Evolutionary conservation across 1,284 basidiomycete species (phyloP).

Genomic region (Pseudozyma pruni): DNA sequence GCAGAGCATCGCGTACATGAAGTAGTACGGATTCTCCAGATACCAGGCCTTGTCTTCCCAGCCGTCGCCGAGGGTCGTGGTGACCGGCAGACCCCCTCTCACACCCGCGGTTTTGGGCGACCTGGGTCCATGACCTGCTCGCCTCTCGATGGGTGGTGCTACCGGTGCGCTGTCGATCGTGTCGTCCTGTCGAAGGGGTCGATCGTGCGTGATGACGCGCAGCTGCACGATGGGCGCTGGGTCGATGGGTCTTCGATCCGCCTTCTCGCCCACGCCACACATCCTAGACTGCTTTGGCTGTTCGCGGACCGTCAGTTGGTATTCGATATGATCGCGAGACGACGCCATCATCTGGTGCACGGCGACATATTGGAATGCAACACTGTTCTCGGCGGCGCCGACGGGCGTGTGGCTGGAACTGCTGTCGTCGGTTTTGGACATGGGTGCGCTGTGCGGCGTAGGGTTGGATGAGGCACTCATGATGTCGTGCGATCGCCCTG

Average conservation of each 20-base stretch:
- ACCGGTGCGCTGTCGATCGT: conserved; percentile 16
- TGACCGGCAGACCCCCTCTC: conserved; percentile 52
- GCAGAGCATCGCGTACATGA: conserved; percentile 66
- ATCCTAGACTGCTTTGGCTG: conserved; percentile 65
- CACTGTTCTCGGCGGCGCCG: conserved; percentile 29
- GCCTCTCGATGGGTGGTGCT: conserved; percentile 39
- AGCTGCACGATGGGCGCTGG: conserved; percentile 96
- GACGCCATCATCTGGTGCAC: conserved; percentile 55
- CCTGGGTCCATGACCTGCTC: conserved; percentile 31
- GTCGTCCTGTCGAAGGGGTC: conserved; percentile 29
- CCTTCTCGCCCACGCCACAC: conserved; percentile 74
- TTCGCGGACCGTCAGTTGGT: conserved; percentile 59
- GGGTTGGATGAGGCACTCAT: conserved; percentile 9
- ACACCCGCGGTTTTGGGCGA: conserved; percentile 34
- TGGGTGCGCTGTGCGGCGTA: conserved; percentile 7
- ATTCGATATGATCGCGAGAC: conserved; percentile 58
- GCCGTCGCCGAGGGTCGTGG: conserved; percentile 52
- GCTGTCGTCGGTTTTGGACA: conserved; percentile 33
- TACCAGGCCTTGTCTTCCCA: conserved; percentile 67
- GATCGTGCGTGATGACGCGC: conserved; percentile 75
- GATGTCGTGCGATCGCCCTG: no score
- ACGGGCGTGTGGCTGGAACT: conserved; percentile 23
- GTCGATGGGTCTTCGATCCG: conserved; percentile 91
- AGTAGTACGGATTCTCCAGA: conserved; percentile 63
- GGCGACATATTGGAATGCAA: conserved; percentile 57